Evolutionary conservation across 2,329 filamentous ascomycete genomes (phyloP), one percentile per base, ranked within the genome.

Genomic region (Colletotrichum sp.): DNA sequence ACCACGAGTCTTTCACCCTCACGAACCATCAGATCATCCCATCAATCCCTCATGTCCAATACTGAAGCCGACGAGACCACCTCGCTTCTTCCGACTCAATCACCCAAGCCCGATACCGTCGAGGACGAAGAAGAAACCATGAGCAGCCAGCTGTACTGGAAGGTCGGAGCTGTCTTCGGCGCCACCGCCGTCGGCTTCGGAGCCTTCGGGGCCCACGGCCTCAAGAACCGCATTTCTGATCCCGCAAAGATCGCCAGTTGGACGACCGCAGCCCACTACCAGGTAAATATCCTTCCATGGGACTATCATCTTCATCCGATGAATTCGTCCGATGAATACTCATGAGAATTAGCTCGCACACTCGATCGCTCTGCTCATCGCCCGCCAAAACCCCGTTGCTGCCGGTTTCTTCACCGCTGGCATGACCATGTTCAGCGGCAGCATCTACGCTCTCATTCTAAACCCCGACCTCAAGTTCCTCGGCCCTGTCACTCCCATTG

Each of bases 151-250:
- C 79, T 83, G 71, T 91, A 92, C 85, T 93, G 90, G 90, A 91
- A 89, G 55, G 84, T 93, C 68, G 92, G 91, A 76, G 92, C 90
- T 80, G 82, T 93, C 68, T 92, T 89, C 81, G 92, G 92, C 83
- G 92, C 92, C 12, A 85, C 89, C 6, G 89, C 90, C 80, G 92
- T 94, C 65, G 86, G 86, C 18, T 82, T 93, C 71, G 92, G 92
- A 36, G 93, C 93, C 0, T 94, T 94, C 83, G 93, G 93, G 44
- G 92, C 92, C 15, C 93, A 94, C 81, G 92, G 92, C 13, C 85
- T 94, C 55, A 93, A 93, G 84, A 88, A 88, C 75, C 85, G 86
- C 78, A 91, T 93, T 80, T 81, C 88, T 12, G 92, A 93, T 78
- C 92, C 92, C 5, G 83, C 86, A 15, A 88, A 88, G 76, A 82